phyloP scores from a whole-genome alignment of 2,329 filamentous ascomycete species.

The Parastagonospora nodorum region DNA sequence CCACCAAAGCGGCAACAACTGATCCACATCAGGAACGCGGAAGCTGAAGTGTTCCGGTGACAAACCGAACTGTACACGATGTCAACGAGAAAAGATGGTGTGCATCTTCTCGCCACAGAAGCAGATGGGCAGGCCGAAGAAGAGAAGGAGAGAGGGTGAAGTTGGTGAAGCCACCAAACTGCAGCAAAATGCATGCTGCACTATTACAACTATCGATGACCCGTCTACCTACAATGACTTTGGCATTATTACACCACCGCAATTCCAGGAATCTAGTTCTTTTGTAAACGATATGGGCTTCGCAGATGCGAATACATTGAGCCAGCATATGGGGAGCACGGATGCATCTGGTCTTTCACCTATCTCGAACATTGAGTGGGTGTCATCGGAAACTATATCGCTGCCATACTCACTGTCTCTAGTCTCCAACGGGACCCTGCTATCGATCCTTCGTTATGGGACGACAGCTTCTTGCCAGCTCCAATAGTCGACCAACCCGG shows the following conservation, averaged over 20 bases:
- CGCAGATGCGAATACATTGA: background rate
- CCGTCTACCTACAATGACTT: slow-evolving; percentile 1
- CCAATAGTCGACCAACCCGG: background rate
- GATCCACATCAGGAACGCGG: slow-evolving; percentile 44
- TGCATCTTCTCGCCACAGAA: slow-evolving; percentile 56
- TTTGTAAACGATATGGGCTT: background rate
- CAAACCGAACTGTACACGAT: slow-evolving; percentile 50
- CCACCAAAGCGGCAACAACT: slow-evolving; percentile 4
- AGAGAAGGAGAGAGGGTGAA: slow-evolving; percentile 46
- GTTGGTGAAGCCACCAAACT: slow-evolving; percentile 3
- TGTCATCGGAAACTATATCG: background rate
- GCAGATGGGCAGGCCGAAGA: slow-evolving; percentile 58
- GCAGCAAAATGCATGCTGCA: background rate
- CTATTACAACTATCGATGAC: background rate
- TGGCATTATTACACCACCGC: slow-evolving; percentile 17
- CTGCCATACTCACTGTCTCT: background rate
- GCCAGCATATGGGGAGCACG: background rate
- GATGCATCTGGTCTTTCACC: slow-evolving; percentile 3
- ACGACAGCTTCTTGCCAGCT: slow-evolving; percentile 1
- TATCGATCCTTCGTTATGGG: slow-evolving; percentile 37
- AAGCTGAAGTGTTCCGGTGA: slow-evolving; percentile 57
- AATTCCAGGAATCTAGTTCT: slow-evolving; percentile 6
- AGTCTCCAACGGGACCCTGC: slow-evolving; percentile 18
- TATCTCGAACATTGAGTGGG: slow-evolving; percentile 19
- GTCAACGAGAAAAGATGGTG: slow-evolving; percentile 45